Conservation (phyloP, 768 basidiomycete genomes). For the Auricularia auricula-judae region DNA sequence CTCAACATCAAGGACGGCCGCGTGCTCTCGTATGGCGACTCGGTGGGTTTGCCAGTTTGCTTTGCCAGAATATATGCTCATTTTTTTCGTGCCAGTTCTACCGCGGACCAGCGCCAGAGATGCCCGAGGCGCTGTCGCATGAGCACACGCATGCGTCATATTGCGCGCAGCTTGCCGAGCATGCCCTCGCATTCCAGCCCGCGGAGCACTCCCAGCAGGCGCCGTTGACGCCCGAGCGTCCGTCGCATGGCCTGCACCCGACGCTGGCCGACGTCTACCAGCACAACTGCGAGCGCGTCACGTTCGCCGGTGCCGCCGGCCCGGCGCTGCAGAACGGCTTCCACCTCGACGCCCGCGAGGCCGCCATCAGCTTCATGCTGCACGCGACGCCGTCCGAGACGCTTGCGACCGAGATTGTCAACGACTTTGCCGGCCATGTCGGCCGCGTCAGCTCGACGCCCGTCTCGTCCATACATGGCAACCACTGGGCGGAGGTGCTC, state of each 20-base stretch:
- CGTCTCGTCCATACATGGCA: constrained; percentile 36
- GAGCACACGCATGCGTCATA: constrained; percentile 42
- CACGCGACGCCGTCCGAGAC: constrained; percentile 49
- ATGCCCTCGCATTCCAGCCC: constrained; percentile 20
- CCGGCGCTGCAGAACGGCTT: neutral
- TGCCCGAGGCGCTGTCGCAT: constrained; percentile 22
- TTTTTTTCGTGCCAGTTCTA: constrained; percentile 47
- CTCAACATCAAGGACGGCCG: constrained; percentile 79
- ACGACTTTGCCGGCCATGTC: constrained; percentile 39
- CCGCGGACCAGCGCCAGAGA: constrained; percentile 42
- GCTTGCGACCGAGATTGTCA: constrained; percentile 37
- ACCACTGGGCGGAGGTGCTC: constrained; percentile 31
- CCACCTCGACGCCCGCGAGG: constrained; percentile 28
- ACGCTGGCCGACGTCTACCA: neutral
- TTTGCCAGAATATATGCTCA: neutral
- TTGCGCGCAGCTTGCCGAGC: constrained; percentile 39
- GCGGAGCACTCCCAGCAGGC: constrained; percentile 15
- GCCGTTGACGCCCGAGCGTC: constrained; percentile 13
- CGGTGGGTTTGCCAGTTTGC: constrained; percentile 38
- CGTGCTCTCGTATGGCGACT: constrained; percentile 80
- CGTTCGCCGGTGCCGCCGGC: neutral
- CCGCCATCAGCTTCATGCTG: constrained; percentile 71
- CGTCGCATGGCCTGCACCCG: neutral
- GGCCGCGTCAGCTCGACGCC: constrained; percentile 35
- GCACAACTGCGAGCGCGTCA: constrained; percentile 2